Evolutionary conservation across 139 green algal genomes (phyloP), one percentile per base, ranked within the genome.

Genomic region (Micromonas pusilla): DNA sequence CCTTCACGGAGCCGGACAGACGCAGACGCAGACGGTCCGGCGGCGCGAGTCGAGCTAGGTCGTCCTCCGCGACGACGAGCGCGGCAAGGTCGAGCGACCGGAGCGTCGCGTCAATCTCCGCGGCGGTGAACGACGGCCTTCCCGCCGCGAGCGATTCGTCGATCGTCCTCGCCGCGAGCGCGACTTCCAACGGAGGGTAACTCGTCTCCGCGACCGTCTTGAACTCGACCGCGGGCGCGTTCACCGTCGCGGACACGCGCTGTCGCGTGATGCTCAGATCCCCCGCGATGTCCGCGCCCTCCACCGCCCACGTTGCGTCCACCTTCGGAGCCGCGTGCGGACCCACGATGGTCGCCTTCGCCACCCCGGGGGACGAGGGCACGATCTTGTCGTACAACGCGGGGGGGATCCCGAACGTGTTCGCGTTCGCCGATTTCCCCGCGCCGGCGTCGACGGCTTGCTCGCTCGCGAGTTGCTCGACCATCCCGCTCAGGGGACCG

Each of bases 51-150:
- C 32, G 2, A 39, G 83, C 68, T 36, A 79, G 34, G 33, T 79
- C 68, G 30, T 57, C 63, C 54, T 83, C 66, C 32, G 71, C 77
- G 4, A 73, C 76, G 13, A 87, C 54, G 20, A 94, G 78, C 0
- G 86, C 85, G 79, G 93, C 65, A 21, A 94, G 65, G 76, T 96
- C 91, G 70, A 93, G 75, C 3, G 85, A 85, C 37, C 83, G 78
- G 45, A 93, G 66, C 21, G 32, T 63, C 34, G 84, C 25, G 30
- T 89, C 83, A 1, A 80, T 37, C 23, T 90, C 81, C 5, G 70
- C 31, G 6, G 79, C 88, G 28, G 80, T 83, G 31, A 86, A 65
- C 66, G 79, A 67, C 16, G 81, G 84, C 76, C 74, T 39, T 0
- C 86, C 83, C 38, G 89, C 74, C 13, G 70, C 72, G 3, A 84